Percentiles rank a stretch among this genome's conserved stretches.
Evolutionary conservation across 1,139 yeast genomes (phyloP).

Genomic region (Magnusiomyces tetraspermus): DNA sequence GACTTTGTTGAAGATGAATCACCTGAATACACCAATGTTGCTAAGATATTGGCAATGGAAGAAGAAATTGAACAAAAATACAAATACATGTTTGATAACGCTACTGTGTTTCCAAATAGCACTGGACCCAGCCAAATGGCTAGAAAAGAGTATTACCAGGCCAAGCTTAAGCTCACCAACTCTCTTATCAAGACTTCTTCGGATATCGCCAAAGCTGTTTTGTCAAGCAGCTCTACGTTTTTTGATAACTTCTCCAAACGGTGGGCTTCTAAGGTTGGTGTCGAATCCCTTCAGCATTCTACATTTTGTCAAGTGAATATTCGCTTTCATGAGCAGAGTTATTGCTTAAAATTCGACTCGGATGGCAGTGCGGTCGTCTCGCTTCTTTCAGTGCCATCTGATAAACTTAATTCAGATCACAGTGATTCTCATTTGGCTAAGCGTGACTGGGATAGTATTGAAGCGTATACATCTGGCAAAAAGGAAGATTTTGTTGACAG

Average conservation of each 20-base stretch:
- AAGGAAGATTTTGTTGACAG: neutral
- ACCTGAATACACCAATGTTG: neutral
- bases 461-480: neutral
- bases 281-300: constrained; percentile 18
- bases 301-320: constrained; percentile 23
- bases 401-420: neutral
- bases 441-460: neutral
- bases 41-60: constrained; percentile 1
- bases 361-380: constrained; percentile 13
- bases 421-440: neutral
- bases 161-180: constrained; percentile 17
- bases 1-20: constrained; percentile 10
- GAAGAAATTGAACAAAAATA: neutral
- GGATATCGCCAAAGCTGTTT: constrained; percentile 22
- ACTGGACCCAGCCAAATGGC: neutral
- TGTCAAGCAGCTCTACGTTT: constrained; percentile 19
- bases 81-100: neutral
- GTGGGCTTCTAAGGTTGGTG: constrained; percentile 21
- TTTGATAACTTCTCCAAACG: constrained; percentile 23
- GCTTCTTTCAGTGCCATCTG: constrained; percentile 5
- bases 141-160: constrained; percentile 9
- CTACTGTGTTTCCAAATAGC: neutral
- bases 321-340: constrained; percentile 19
- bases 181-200: constrained; percentile 17
- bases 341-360: constrained; percentile 18